Base-by-base conservation (phyloP, 768 basidiomycete genomes). In the Boletales sp. region DNA sequence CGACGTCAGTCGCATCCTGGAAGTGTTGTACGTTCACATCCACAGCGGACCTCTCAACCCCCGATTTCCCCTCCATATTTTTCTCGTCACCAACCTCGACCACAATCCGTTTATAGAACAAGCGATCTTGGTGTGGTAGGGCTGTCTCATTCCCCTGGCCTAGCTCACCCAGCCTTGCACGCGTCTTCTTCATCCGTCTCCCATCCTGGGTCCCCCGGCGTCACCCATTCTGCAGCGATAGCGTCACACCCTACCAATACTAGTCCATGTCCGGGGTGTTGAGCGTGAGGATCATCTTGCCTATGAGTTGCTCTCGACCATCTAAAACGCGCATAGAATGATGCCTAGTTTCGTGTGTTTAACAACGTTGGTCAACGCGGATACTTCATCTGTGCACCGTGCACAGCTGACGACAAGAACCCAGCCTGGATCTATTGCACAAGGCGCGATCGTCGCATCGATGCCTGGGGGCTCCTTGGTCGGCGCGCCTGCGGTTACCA, bases 361-460 rank as follows among this genome's bases (percentile, higher is more conserved):
- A n/a, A 67, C 33, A 49, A 53, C 14, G 65, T 67, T 36, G 49
- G 67, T 46, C 17, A 0, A 37, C 11, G 8, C 12, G 18, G 2
- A 35, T 41, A 17, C 4, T 11, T 4, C 34, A 10, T 54, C 15
- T 1, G 4, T 49, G 8, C 37, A 30, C 25, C 25, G 25, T 28
- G 25, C 7, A 28, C 25, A 28, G 19, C 46, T 58, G 15, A 63
- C 25, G 15, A 55, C 46, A 15, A 18, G 36, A 41, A 30, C 41
- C 41, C 18, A 73, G 72, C 85, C 84, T 5, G 60, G 65, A 18
- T 71, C 80, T 6, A 74, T 70, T 47, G 78, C 74, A 8, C 85
- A 87, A 70, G 86, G 86, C 31, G 86, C 76, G 15, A 88, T 88
- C 40, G 82, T 86, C n/a, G 86, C 87, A 4, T 68, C 85, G 36